These are phyloP conservation scores for Naganishia albida DNA, from an alignment of 1,284 basidiomycete species.

Conservation along the genomic window DNA sequence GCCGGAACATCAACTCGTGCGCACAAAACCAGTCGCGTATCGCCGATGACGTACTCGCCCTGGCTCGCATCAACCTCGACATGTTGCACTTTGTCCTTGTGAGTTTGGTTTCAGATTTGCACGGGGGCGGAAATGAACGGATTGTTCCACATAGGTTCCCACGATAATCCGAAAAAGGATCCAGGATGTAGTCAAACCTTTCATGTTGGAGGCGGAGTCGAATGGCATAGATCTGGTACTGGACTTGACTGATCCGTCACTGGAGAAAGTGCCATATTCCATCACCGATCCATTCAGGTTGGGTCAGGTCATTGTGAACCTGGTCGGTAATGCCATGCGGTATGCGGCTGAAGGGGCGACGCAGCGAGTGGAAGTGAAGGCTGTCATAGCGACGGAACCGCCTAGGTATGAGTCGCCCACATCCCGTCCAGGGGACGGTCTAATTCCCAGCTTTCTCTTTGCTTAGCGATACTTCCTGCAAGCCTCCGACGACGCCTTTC, in stretches of 20 bases:
- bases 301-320: slow-evolving; percentile 51
- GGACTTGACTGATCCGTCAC: slow-evolving; percentile 23
- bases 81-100: slow-evolving; percentile 39
- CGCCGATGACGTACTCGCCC: slow-evolving; percentile 55
- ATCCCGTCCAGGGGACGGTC: too few species aligned
- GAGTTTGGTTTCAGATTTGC: neutral
- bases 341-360: slow-evolving; percentile 46
- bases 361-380: slow-evolving; percentile 42
- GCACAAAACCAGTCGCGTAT: slow-evolving; percentile 41
- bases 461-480: slow-evolving; percentile 20
- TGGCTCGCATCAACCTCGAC: slow-evolving; percentile 55
- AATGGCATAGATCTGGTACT: slow-evolving; percentile 31
- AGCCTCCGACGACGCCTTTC: slow-evolving; percentile 23
- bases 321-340: slow-evolving; percentile 49
- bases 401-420: slow-evolving; percentile 42
- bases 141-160: slow-evolving; percentile 3
- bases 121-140: neutral
- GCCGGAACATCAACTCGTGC: slow-evolving; percentile 31
- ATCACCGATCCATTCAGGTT: slow-evolving; percentile 50
- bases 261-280: slow-evolving; percentile 35
- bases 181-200: slow-evolving; percentile 29
- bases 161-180: slow-evolving; percentile 25
- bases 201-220: slow-evolving; percentile 28
- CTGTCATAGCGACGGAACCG: slow-evolving; percentile 45
- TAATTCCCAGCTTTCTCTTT: neutral